A percentile compares a stretch with the other conserved stretches of the same genome.
phyloP scores from a whole-genome alignment of 176 grass and related monocot species.

The Pontederia crassipes region DNA sequence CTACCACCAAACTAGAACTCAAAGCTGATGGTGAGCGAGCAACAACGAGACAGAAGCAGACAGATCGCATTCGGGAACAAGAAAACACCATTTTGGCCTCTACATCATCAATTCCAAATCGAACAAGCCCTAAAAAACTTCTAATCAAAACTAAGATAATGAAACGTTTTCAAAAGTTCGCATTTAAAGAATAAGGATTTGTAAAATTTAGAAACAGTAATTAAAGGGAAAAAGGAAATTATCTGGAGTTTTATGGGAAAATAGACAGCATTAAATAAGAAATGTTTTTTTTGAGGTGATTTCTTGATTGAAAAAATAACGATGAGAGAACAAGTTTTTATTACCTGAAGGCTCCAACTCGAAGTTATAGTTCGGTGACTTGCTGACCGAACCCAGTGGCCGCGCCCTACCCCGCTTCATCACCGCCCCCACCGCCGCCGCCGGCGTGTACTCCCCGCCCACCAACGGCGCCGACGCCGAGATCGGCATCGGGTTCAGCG shows the following conservation, averaged over 20 bases:
- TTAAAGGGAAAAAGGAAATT: no score
- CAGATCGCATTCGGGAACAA: background rate
- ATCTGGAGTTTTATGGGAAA: no score
- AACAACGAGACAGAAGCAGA: background rate
- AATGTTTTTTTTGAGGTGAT: no score
- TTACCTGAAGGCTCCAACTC: conserved; percentile 38
- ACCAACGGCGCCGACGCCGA: conserved; percentile 57
- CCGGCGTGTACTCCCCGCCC: conserved; percentile 67
- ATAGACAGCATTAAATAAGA: no score
- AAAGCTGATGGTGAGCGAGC: no score
- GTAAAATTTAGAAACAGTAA: no score
- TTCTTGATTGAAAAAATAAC: no score
- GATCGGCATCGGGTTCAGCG: conserved; percentile 84
- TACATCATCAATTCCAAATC: background rate
- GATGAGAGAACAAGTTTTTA: background rate
- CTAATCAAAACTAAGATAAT: background rate
- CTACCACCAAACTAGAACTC: background rate
- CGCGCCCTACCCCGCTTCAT: conserved; percentile 85
- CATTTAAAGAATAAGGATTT: no score
- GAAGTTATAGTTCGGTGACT: conserved; percentile 23
- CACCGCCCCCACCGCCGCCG: conserved; percentile 65
- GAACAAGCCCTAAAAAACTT: background rate
- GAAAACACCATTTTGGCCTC: background rate
- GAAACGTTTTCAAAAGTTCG: no score
- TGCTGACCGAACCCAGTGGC: conserved; percentile 38